These are phyloP conservation scores for Coprinopsis strossmayeri DNA, from an alignment of 768 basidiomycete genomes.

Conservation along the genomic window DNA sequence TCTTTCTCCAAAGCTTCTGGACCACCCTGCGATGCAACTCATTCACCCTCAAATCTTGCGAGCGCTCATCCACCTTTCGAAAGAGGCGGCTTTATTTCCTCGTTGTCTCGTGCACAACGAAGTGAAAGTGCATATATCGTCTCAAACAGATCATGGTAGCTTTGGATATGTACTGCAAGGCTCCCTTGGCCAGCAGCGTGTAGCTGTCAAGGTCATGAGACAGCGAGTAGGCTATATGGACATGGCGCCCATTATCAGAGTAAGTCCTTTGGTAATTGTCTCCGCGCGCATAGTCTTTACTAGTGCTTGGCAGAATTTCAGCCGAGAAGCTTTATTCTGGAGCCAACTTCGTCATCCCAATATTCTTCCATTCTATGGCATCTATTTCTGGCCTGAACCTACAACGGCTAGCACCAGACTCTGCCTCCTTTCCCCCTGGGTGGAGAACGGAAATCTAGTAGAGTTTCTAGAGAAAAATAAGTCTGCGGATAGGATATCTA, in stretches of 20 bases:
- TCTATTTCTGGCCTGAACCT: slow-evolving; percentile 11
- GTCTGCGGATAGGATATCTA: slow-evolving; percentile 1
- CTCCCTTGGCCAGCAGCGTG: background rate
- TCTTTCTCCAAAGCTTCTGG: slow-evolving; percentile 1
- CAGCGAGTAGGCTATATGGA: background rate
- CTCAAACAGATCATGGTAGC: background rate
- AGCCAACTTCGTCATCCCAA: slow-evolving; percentile 14
- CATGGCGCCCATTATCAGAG: background rate
- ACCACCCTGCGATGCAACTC: background rate
- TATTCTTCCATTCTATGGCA: slow-evolving; percentile 15
- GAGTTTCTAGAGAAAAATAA: slow-evolving; percentile 10
- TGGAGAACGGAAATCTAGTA: slow-evolving; percentile 14
- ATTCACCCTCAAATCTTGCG: background rate
- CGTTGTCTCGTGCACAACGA: background rate
- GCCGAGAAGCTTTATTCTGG: slow-evolving; percentile 14
- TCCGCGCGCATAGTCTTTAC: background rate
- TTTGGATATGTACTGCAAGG: slow-evolving; percentile 8
- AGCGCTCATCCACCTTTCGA: slow-evolving; percentile 1
- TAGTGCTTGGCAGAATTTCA: background rate
- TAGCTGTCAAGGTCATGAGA: slow-evolving; percentile 10
- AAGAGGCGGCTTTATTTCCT: slow-evolving; percentile 5
- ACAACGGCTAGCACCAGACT: no score
- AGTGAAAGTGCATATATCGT: background rate
- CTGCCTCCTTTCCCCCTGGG: background rate
- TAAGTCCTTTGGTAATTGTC: background rate